phyloP scores from a whole-genome alignment of 176 grass and related monocot genomes.

The Coix lacrymajobi region DNA sequence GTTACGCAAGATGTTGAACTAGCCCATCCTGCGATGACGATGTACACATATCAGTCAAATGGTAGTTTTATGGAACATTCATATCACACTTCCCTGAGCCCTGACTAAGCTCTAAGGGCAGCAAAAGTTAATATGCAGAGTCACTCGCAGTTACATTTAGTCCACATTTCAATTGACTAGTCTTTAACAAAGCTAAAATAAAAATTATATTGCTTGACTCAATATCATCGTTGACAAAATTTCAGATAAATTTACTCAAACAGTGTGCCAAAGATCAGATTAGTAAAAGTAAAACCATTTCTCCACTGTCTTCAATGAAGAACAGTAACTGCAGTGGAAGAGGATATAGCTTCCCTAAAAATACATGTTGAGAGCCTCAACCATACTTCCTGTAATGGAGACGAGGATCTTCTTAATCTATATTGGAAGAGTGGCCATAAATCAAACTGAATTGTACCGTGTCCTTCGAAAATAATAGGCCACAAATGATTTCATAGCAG shows the following conservation, averaged over 20 bases:
- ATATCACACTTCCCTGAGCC: not conserved
- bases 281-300: not conserved
- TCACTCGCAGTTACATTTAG: not conserved
- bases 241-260: not conserved
- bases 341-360: not conserved
- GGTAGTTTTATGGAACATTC: not conserved
- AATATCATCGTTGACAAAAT: not conserved
- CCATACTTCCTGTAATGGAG: constrained; percentile 19
- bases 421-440: not conserved
- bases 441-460: not conserved
- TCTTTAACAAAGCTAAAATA: not conserved
- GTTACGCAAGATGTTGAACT: constrained; percentile 7
- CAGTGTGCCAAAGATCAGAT: not conserved
- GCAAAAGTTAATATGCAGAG: not conserved
- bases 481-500: not conserved
- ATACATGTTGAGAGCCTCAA: constrained; percentile 22
- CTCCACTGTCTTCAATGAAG: not conserved
- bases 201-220: not conserved
- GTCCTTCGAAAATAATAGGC: not conserved
- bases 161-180: not conserved
- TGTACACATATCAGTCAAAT: not conserved
- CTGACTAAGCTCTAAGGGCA: not conserved
- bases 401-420: constrained; percentile 10
- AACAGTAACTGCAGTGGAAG: not conserved
- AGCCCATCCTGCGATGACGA: constrained; percentile 44